Percentiles rank a stretch among this genome's conserved stretches.
phyloP scores from a whole-genome alignment of 2,329 filamentous ascomycete genomes.

The Aspergillus sp. region DNA sequence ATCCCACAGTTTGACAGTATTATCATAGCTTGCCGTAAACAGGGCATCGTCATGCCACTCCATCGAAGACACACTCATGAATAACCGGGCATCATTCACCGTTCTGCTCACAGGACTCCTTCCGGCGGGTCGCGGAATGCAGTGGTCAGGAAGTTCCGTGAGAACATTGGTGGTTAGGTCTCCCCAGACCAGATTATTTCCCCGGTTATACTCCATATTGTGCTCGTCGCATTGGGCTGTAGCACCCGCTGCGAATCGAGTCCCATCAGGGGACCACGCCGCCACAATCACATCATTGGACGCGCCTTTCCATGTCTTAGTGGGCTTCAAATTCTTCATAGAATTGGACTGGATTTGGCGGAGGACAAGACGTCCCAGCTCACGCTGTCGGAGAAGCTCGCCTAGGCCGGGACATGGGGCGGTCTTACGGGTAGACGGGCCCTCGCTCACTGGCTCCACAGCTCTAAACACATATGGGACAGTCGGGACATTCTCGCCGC shows the following conservation, averaged over 20 bases:
- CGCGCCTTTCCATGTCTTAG: constrained; percentile 54
- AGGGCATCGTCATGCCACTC: constrained; percentile 51
- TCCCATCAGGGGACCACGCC: constrained; percentile 57
- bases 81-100: constrained; percentile 52
- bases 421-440: not conserved
- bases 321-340: constrained; percentile 42
- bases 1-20: constrained; percentile 58
- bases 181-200: constrained; percentile 58
- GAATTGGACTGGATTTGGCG: constrained; percentile 22
- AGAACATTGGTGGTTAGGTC: constrained; percentile 42
- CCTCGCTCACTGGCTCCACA: not conserved
- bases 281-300: constrained; percentile 58
- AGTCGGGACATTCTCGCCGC: constrained; percentile 16
- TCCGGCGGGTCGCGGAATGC: constrained; percentile 40
- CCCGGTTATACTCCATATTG: constrained; percentile 61
- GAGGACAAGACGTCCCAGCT: constrained; percentile 23
- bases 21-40: constrained; percentile 57
- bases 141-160: constrained; percentile 56
- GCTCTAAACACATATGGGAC: constrained; percentile 13
- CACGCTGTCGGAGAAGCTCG: constrained; percentile 28
- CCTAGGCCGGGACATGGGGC: constrained; percentile 4
- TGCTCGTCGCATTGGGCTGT: constrained; percentile 55
- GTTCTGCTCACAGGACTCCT: constrained; percentile 40
- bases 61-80: constrained; percentile 56
- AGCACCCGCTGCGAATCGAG: constrained; percentile 56